phyloP scores from a whole-genome alignment of 345 rosid genomes.

The Xanthoceras sorbifolium region DNA sequence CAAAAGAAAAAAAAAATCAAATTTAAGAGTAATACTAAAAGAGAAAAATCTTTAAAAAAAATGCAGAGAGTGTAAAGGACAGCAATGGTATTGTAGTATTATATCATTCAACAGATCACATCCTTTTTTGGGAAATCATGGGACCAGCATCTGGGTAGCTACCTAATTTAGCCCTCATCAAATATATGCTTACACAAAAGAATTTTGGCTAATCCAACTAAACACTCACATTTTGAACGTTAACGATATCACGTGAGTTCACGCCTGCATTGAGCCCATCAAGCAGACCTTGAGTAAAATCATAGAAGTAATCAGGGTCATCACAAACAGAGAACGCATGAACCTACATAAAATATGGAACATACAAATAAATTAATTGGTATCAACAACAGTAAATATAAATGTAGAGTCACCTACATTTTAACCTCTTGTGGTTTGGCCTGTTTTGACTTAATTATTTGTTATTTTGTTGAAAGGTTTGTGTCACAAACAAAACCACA shows the following conservation, averaged over 20 bases:
- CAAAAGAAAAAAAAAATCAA: neutral
- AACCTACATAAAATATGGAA: slow-evolving; percentile 50
- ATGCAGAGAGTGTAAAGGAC: neutral
- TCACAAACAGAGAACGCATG: slow-evolving; percentile 94
- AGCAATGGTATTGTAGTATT: neutral
- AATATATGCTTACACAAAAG: neutral
- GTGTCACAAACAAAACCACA: neutral
- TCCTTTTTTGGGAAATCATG: neutral
- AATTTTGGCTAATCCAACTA: neutral
- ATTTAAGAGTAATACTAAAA: neutral
- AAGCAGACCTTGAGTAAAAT: slow-evolving; percentile 78
- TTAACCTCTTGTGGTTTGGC: neutral
- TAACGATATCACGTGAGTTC: slow-evolving; percentile 59
- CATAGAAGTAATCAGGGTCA: slow-evolving; percentile 85
- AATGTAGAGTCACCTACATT: neutral
- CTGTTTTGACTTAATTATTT: neutral
- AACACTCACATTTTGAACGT: slow-evolving; percentile 69
- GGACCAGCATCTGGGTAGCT: neutral
- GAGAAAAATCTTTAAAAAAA: neutral
- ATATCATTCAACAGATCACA: neutral
- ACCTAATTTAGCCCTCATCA: neutral
- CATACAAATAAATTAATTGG: slow-evolving; percentile 14
- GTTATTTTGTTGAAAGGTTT: neutral
- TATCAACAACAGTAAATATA: neutral
- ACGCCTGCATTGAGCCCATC: slow-evolving; percentile 87